A percentile compares a stretch with the other conserved stretches of the same genome.
Conservation (phyloP, 371 early-diverging fungal species). For the Lichtheimia corymbifera region DNA sequence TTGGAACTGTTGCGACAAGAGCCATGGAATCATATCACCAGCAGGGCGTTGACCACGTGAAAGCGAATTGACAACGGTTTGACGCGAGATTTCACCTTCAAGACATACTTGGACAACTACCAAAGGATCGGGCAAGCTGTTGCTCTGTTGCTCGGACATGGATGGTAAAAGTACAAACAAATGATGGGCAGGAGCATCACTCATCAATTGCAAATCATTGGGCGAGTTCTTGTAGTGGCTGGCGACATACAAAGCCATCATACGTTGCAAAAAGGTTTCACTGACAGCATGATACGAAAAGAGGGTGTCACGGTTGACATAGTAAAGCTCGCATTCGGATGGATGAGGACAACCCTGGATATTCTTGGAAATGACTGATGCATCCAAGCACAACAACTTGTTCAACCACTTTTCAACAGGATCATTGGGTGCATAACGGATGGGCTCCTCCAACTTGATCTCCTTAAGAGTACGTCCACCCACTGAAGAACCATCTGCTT, state of each 20-base stretch:
- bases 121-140: constrained; percentile 91
- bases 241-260: constrained; percentile 96
- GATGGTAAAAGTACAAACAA: constrained; percentile 97
- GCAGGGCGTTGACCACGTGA: constrained; percentile 84
- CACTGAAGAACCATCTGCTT: constrained; percentile 30
- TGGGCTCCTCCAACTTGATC: constrained; percentile 92
- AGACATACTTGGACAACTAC: constrained; percentile 92
- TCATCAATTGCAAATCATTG: constrained; percentile 97
- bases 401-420: constrained; percentile 98
- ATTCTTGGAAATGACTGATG: constrained; percentile 71
- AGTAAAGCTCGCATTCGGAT: constrained; percentile 91
- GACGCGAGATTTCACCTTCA: constrained; percentile 94
- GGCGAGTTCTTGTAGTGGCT: constrained; percentile 99
- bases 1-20: constrained; percentile 94
- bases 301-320: constrained; percentile 95
- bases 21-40: constrained; percentile 99
- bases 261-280: constrained; percentile 95
- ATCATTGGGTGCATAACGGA: constrained; percentile 93
- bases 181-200: constrained; percentile 98
- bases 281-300: constrained; percentile 95
- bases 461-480: constrained; percentile 87
- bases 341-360: constrained; percentile 92
- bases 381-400: constrained; percentile 92
- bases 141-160: constrained; percentile 60
- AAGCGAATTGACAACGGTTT: constrained; percentile 82